Evolutionary conservation across 2,329 filamentous ascomycete species (phyloP).

Genomic region (Epichloe scottii): DNA sequence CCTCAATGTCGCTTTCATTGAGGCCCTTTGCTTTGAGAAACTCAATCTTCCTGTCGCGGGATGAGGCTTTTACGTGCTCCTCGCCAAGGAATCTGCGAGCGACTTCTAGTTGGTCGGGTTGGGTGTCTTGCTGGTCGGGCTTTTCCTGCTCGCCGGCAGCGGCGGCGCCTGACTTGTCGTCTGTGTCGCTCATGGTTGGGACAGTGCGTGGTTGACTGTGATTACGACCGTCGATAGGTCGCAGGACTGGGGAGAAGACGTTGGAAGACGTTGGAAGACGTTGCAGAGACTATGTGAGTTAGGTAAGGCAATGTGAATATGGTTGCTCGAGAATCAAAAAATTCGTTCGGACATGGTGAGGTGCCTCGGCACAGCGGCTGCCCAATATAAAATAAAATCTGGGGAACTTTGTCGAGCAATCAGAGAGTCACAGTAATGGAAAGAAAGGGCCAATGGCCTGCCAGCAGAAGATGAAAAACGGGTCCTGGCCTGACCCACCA

Average conservation of each 20-base stretch:
- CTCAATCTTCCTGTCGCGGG: slow-evolving; percentile 57
- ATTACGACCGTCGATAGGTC: neutral
- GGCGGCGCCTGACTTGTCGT: slow-evolving; percentile 13
- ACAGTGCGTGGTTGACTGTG: neutral
- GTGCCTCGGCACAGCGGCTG: neutral
- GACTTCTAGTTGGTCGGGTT: slow-evolving; percentile 37
- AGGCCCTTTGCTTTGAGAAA: slow-evolving; percentile 74
- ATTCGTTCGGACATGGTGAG: neutral
- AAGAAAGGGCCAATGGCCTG: neutral
- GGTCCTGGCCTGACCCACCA: neutral
- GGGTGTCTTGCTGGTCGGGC: slow-evolving; percentile 7
- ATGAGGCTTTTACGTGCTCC: slow-evolving; percentile 54
- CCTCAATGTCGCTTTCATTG: slow-evolving; percentile 51
- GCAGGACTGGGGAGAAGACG: neutral
- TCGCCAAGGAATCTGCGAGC: slow-evolving; percentile 68
- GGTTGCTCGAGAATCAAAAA: too few relatives aligned
- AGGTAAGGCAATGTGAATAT: too few relatives aligned
- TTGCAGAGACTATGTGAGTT: too few relatives aligned
- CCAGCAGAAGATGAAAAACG: neutral
- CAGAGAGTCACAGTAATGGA: too few relatives aligned
- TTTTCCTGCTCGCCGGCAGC: slow-evolving; percentile 9
- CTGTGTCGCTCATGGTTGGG: slow-evolving; percentile 20
- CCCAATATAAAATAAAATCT: too few relatives aligned
- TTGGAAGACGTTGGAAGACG: neutral
- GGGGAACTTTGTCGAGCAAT: too few relatives aligned